Evolutionary conservation across 192 early-diverging fungal species (phyloP).

Genomic region (Backusella westeae): DNA sequence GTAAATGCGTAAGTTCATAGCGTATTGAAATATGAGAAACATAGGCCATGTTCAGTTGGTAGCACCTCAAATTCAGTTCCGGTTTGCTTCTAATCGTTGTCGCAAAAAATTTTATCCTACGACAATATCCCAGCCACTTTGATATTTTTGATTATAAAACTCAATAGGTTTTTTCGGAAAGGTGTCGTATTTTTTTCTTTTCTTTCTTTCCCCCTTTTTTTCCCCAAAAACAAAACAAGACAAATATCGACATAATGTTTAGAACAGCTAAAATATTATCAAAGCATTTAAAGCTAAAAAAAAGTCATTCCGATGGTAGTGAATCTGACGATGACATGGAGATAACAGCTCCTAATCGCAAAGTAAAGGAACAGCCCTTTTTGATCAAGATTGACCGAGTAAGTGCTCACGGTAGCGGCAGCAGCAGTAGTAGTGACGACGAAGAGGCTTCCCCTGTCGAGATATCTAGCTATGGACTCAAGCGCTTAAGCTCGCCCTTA

Average conservation of each 20-base stretch:
- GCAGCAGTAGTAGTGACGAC: neutral
- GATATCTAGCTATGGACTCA: neutral
- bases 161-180: neutral
- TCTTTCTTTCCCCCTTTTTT: neutral
- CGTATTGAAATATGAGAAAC: neutral
- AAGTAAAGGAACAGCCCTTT: neutral
- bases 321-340: neutral
- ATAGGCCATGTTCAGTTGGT: neutral
- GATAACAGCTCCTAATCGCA: neutral
- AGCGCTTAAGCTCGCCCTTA: neutral
- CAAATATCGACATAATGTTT: neutral
- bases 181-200: neutral
- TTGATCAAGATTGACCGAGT: neutral
- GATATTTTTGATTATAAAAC: neutral
- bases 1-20: neutral
- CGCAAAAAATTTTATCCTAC: neutral
- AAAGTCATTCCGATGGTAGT: neutral
- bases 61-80: neutral
- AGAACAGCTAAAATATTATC: conserved; percentile 9
- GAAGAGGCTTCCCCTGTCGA: neutral
- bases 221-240: neutral
- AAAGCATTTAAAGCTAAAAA: neutral
- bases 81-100: neutral
- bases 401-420: neutral
- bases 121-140: neutral